These are phyloP conservation scores for Petrea volubilis DNA, from an alignment of 257 asterid genomes.

Conservation along the genomic window DNA sequence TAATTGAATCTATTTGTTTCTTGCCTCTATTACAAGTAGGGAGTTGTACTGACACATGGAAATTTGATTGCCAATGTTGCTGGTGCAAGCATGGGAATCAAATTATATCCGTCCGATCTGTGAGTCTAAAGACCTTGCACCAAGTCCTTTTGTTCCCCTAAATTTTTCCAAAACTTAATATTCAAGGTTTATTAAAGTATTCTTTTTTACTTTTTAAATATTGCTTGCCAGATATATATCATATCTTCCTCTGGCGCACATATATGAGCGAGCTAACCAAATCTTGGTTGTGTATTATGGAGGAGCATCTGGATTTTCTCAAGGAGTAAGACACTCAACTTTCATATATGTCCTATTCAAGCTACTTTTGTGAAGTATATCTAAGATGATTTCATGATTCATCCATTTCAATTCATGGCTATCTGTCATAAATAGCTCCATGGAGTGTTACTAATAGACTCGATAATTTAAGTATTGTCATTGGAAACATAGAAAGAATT, in stretches of 20 bases:
- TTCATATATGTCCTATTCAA: background rate
- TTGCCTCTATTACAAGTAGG: conserved; percentile 37
- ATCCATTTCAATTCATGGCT: background rate
- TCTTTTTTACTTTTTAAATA: too few species aligned
- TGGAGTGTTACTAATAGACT: too few species aligned
- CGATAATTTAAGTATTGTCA: background rate
- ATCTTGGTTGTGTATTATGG: conserved; percentile 56
- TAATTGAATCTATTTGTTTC: background rate
- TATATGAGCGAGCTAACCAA: conserved; percentile 76
- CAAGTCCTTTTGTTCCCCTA: background rate
- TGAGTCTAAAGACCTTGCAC: conserved; percentile 34
- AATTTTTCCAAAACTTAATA: background rate
- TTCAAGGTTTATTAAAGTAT: background rate
- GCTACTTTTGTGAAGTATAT: background rate
- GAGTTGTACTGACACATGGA: conserved; percentile 71
- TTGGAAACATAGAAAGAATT: background rate
- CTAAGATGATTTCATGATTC: background rate
- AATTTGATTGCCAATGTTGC: conserved; percentile 67
- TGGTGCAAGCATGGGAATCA: conserved; percentile 44
- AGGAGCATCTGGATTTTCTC: conserved; percentile 78
- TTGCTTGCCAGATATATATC: conserved; percentile 61
- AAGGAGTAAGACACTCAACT: conserved; percentile 54
- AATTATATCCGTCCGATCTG: conserved; percentile 65
- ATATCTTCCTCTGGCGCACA: conserved; percentile 88
- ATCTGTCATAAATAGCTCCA: background rate